phyloP scores from a whole-genome alignment of 2,329 filamentous ascomycete genomes.

The Pseudogymnoascus sp. region DNA sequence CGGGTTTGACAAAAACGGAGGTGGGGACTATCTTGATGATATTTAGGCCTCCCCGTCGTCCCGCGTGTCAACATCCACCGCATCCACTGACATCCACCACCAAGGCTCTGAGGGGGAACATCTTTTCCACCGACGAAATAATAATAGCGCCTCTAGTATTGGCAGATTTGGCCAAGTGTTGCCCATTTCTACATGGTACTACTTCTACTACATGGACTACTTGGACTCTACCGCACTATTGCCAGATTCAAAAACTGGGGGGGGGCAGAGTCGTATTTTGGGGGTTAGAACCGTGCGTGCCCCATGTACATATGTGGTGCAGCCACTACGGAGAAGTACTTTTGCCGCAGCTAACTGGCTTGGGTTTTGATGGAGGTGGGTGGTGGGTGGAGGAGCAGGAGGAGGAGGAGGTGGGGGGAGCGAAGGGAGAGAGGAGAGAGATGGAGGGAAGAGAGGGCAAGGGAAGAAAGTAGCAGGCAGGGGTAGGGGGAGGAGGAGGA shows the following conservation, averaged over 20 bases:
- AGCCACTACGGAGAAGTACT: constrained; percentile 4
- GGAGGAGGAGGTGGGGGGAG: too few species aligned
- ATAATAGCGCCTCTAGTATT: constrained; percentile 4
- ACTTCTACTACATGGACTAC: background rate
- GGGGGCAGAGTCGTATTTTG: background rate
- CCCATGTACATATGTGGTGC: constrained; percentile 1
- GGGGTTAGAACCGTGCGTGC: background rate
- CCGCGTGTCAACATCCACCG: constrained; percentile 1
- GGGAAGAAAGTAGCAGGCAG: too few species aligned
- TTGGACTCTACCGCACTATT: background rate
- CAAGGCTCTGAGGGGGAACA: background rate
- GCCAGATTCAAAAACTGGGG: background rate
- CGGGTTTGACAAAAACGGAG: background rate
- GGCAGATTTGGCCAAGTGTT: background rate
- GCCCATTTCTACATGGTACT: background rate
- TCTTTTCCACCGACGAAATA: background rate
- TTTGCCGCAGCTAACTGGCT: background rate
- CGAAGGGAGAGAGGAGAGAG: background rate
- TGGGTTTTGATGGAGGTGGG: background rate
- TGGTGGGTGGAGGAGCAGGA: background rate
- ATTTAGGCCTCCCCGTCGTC: constrained; percentile 5
- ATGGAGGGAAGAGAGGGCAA: background rate
- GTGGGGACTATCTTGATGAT: constrained; percentile 6
- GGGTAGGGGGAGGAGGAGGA: background rate
- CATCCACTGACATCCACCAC: background rate